These are phyloP conservation scores for Hansenula lynferdii DNA, from an alignment of 1,139 yeast genomes.

Conservation along the genomic window DNA sequence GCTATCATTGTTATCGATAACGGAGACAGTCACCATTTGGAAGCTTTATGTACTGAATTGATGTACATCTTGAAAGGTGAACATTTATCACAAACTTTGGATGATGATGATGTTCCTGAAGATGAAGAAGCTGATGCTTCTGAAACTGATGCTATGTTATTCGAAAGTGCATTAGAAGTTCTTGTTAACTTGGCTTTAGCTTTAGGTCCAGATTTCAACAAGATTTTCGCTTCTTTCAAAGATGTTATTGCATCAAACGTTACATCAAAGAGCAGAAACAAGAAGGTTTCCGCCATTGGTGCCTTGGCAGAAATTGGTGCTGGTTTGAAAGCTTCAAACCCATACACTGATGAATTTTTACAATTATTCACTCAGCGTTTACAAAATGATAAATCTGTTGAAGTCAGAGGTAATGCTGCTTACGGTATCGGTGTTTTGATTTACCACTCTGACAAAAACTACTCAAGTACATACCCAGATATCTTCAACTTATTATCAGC, in stretches of 20 bases:
- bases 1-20: constrained; percentile 60
- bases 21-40: constrained; percentile 56
- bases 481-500: constrained; percentile 76
- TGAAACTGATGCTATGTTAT: constrained; percentile 82
- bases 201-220: constrained; percentile 69
- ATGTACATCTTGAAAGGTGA: constrained; percentile 70
- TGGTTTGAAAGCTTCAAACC: constrained; percentile 67
- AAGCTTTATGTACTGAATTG: constrained; percentile 63
- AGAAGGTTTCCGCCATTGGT: constrained; percentile 84
- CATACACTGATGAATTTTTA: constrained; percentile 65
- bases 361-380: constrained; percentile 66
- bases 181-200: constrained; percentile 71
- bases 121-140: constrained; percentile 64
- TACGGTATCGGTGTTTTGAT: constrained; percentile 89
- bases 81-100: constrained; percentile 76
- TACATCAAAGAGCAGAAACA: constrained; percentile 60
- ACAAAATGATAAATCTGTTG: constrained; percentile 73
- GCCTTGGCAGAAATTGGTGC: constrained; percentile 85
- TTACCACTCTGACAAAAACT: constrained; percentile 53
- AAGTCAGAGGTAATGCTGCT: constrained; percentile 94
- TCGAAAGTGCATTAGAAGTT: constrained; percentile 84
- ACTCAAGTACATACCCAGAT: constrained; percentile 59
- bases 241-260: constrained; percentile 58
- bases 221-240: constrained; percentile 70
- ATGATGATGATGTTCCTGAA: constrained; percentile 45